Percentiles rank a stretch among this genome's conserved stretches.
These are phyloP conservation scores for Xylaria sp. DNA, from an alignment of 2,329 filamentous ascomycete species.

Conservation along the genomic window DNA sequence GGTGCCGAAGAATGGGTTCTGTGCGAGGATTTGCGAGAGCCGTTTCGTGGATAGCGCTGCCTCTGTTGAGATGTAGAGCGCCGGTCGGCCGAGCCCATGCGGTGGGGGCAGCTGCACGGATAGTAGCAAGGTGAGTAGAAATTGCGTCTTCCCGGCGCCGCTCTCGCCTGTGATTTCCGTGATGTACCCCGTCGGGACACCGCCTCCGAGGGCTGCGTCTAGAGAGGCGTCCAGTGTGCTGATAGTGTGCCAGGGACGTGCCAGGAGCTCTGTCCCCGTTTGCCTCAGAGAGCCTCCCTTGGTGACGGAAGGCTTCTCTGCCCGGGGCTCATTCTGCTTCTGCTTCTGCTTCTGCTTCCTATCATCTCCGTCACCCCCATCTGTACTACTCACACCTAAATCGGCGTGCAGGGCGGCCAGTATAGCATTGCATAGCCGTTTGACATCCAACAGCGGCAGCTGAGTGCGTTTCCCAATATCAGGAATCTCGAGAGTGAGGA, in stretches of 20 bases:
- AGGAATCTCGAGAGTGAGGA: slow-evolving; percentile 83
- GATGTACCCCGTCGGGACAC: slow-evolving; percentile 82
- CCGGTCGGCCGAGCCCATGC: slow-evolving; percentile 75
- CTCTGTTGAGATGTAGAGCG: slow-evolving; percentile 95
- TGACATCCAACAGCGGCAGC: slow-evolving; percentile 82
- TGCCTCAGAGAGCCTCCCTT: slow-evolving; percentile 42
- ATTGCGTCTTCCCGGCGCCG: slow-evolving; percentile 94
- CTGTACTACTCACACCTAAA: slow-evolving; percentile 52
- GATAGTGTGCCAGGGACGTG: slow-evolving; percentile 66
- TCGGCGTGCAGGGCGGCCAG: slow-evolving; percentile 74
- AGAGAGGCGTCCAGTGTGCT: slow-evolving; percentile 82
- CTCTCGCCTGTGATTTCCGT: slow-evolving; percentile 94
- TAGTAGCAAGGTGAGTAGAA: slow-evolving; percentile 86
- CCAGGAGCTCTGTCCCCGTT: slow-evolving; percentile 53
- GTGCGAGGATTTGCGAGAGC: slow-evolving; percentile 79
- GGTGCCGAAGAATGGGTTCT: slow-evolving; percentile 68
- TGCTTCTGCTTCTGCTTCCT: slow-evolving; percentile 6
- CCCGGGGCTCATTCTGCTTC: slow-evolving; percentile 36
- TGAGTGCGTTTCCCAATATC: slow-evolving; percentile 89
- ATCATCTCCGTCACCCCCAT: not conserved
- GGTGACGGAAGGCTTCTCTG: slow-evolving; percentile 10
- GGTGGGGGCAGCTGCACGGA: slow-evolving; percentile 83
- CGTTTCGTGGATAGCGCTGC: slow-evolving; percentile 83
- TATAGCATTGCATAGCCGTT: slow-evolving; percentile 75
- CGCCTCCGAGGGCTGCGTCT: slow-evolving; percentile 78